These are phyloP conservation scores for Fomitiporia mediterranea DNA, from an alignment of 1,284 basidiomycete genomes.

Conservation along the genomic window DNA sequence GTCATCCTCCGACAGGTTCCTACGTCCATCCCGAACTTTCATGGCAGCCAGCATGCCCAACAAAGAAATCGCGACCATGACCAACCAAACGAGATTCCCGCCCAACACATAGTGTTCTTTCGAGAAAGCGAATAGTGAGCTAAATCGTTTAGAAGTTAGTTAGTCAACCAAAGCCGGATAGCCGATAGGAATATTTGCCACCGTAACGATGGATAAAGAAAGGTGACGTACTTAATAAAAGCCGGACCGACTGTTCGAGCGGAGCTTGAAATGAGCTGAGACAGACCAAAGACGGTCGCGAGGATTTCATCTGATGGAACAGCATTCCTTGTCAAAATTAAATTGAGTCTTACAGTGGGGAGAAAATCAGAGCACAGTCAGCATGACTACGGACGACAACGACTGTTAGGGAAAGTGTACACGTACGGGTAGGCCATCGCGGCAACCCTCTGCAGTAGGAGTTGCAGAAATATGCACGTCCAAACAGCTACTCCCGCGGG, in stretches of 20 bases:
- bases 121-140: constrained; percentile 18
- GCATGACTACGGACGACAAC: background rate
- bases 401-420: background rate
- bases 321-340: constrained; percentile 21
- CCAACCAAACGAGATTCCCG: constrained; percentile 18
- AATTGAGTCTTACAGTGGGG: constrained; percentile 15
- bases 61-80: constrained; percentile 10
- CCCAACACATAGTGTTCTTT: constrained; percentile 10
- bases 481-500: constrained; percentile 25
- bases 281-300: constrained; percentile 22
- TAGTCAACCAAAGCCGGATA: too few relatives aligned
- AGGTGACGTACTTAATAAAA: constrained; percentile 18
- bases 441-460: constrained; percentile 29
- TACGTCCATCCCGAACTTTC: background rate
- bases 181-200: too few relatives aligned
- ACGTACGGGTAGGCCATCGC: constrained; percentile 34
- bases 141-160: background rate
- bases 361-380: too few relatives aligned
- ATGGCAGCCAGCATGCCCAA: constrained; percentile 5
- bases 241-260: constrained; percentile 20
- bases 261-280: constrained; percentile 22
- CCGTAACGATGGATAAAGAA: too few relatives aligned
- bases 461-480: constrained; percentile 31
- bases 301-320: constrained; percentile 20
- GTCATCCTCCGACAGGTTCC: background rate